A percentile compares a stretch with the other conserved stretches of the same genome.
Evolutionary conservation across 179 eudicot genomes (phyloP).

Genomic region (Heliamphora pulchella): DNA sequence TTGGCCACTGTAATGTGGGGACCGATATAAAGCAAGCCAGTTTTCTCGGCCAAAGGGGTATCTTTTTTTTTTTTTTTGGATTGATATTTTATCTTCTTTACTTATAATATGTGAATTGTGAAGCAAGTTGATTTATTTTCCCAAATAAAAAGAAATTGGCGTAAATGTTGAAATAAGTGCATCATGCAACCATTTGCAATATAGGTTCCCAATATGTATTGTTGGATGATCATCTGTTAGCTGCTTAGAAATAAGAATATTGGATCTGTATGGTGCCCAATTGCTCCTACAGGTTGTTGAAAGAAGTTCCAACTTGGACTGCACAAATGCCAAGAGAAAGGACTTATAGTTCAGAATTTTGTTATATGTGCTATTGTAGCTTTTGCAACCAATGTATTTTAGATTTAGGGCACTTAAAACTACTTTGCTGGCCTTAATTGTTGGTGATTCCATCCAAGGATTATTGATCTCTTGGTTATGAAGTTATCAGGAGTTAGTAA

Average conservation of each 20-base stretch:
- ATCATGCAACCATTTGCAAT: neutral
- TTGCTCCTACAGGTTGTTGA: no score
- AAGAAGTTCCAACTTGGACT: neutral
- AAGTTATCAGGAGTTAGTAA: neutral
- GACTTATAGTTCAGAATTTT: neutral
- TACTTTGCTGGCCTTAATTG: neutral
- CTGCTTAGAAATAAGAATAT: neutral
- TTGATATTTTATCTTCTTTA: neutral
- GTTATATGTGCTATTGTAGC: neutral
- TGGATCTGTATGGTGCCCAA: neutral
- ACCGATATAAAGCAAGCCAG: constrained; percentile 98
- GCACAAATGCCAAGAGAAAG: neutral
- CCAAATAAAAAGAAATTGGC: neutral
- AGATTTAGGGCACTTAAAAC: neutral
- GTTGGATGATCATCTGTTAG: neutral
- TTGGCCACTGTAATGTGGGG: constrained; percentile 89
- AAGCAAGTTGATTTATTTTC: neutral
- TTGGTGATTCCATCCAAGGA: constrained; percentile 4
- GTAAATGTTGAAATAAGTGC: neutral
- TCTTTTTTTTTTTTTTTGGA: neutral
- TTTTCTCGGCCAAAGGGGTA: constrained; percentile 90
- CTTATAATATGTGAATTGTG: neutral
- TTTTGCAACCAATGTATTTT: neutral
- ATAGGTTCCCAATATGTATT: neutral
- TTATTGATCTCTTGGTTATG: neutral